Percentiles rank a stretch among this genome's conserved stretches.
These are phyloP conservation scores for Neopestalotiopsis clavispora DNA, from an alignment of 2,329 filamentous ascomycete genomes.

Conservation along the genomic window DNA sequence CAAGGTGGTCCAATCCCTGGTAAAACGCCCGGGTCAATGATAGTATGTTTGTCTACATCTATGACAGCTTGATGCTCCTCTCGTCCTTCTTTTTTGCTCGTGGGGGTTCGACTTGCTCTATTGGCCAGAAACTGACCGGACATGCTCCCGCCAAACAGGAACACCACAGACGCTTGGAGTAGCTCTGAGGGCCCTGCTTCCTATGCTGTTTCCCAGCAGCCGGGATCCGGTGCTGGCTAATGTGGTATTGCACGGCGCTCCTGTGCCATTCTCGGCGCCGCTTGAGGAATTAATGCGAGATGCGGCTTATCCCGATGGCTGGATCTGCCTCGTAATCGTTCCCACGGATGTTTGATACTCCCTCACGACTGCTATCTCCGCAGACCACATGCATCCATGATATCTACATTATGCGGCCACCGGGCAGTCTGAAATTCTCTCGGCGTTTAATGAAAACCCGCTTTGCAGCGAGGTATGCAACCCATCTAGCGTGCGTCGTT, in stretches of 20 bases:
- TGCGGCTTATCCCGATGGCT: conserved; percentile 90
- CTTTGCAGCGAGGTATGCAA: neutral
- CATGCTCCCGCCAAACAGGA: conserved; percentile 22
- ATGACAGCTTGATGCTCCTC: neutral
- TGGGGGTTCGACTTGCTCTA: neutral
- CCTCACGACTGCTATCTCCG: neutral
- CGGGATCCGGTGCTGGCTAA: conserved; percentile 84
- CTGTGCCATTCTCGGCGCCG: conserved; percentile 78
- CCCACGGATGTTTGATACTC: conserved; percentile 56
- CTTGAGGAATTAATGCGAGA: conserved; percentile 83
- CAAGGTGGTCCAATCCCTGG: conserved; percentile 76
- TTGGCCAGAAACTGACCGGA: neutral
- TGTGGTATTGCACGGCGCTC: conserved; percentile 83
- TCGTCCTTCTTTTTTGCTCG: neutral
- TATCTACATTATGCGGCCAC: neutral
- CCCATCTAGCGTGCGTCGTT: neutral
- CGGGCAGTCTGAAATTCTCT: neutral
- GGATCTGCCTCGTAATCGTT: conserved; percentile 81
- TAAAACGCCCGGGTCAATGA: conserved; percentile 51
- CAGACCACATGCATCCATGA: neutral
- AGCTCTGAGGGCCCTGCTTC: conserved; percentile 76
- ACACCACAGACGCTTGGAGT: conserved; percentile 68
- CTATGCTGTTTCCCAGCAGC: conserved; percentile 84
- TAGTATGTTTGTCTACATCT: conserved; percentile 34
- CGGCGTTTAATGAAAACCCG: neutral